Base-by-base conservation (phyloP, 768 basidiomycete species). In the Serendipita sp. region DNA sequence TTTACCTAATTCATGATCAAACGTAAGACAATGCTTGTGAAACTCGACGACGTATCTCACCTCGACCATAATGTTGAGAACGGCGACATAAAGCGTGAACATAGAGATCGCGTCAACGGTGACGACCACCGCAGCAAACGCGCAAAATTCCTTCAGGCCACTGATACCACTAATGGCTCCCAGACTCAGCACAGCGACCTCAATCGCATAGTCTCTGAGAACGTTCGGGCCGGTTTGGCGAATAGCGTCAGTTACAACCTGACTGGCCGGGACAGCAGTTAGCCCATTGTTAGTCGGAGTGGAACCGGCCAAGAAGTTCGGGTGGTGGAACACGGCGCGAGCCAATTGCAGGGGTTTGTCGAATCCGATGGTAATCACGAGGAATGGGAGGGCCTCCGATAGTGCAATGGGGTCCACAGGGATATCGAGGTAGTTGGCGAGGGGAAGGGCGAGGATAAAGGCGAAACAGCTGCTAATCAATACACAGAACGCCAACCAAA, bases 311-410 rank as follows among this genome's bases (percentile, higher is more conserved):
- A 63, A 42, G 63, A 84, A 73, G 53, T 87, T 81, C 1, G 88
- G 89, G 67, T 93, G 88, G 30, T 82, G 80, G 74, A 97, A 90
- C 16, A 98, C 89, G 1, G 92, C 86, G 13, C 85, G 80, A 2
- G 93, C 94, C 26, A 99, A 83, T 4, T 90, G 82, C 50, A 95
- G 84, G 0, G 94, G 95, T 72, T 99, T 98, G 74, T 99, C 96
- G 72, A 98, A 99, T 4, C 95, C 95, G 64, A 99, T 84, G 1
- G 93, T 96, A 72, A 95, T 95, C 38, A 99, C 94, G 53, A 98
- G 78, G 83, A 98, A 98, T 0, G 96, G 96, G 0, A 99, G 81
- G 0, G 96, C 95, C 72, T 99, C 96, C 9, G 90, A 91, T 60
- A 99, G 79, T 9, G 86, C 85, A 61, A 98, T 86, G 1, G 92